Evolutionary conservation across 345 rosid genomes (phyloP).

Genomic region (Draba incana): DNA sequence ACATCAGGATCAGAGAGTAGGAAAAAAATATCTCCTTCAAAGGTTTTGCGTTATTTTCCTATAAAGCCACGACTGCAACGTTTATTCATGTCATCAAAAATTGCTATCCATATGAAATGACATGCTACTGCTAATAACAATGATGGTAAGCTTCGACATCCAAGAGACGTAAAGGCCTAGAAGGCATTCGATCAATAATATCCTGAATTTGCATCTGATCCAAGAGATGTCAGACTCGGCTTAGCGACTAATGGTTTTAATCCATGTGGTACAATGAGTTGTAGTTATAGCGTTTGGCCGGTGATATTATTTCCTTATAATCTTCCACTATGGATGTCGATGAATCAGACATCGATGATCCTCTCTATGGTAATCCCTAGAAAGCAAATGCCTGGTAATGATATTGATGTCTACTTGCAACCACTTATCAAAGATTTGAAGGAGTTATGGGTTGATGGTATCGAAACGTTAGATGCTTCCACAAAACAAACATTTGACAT

Average conservation of each 20-base stretch:
- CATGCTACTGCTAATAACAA: no score
- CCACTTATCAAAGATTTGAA: background rate
- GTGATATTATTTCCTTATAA: conserved; percentile 1
- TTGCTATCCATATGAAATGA: no score
- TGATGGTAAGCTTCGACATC: background rate
- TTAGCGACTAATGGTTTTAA: background rate
- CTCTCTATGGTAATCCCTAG: background rate
- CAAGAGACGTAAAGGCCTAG: background rate
- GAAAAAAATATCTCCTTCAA: no score
- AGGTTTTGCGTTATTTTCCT: no score
- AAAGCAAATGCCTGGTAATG: background rate
- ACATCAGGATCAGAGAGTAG: no score
- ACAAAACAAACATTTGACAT: conserved; percentile 3
- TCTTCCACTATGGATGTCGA: background rate
- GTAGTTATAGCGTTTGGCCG: no score
- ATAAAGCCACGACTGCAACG: no score
- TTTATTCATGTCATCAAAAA: no score
- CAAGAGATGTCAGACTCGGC: conserved; percentile 1
- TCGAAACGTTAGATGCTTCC: background rate
- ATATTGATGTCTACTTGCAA: conserved; percentile 10
- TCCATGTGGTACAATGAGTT: no score
- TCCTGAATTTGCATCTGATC: conserved; percentile 2
- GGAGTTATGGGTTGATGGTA: background rate
- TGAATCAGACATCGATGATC: conserved; percentile 1
- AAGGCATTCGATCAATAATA: background rate